Percentiles rank a stretch among this genome's conserved stretches.
Evolutionary conservation across 495 filamentous ascomycete genomes (phyloP).

Genomic region (Lineolata rhizophorae): DNA sequence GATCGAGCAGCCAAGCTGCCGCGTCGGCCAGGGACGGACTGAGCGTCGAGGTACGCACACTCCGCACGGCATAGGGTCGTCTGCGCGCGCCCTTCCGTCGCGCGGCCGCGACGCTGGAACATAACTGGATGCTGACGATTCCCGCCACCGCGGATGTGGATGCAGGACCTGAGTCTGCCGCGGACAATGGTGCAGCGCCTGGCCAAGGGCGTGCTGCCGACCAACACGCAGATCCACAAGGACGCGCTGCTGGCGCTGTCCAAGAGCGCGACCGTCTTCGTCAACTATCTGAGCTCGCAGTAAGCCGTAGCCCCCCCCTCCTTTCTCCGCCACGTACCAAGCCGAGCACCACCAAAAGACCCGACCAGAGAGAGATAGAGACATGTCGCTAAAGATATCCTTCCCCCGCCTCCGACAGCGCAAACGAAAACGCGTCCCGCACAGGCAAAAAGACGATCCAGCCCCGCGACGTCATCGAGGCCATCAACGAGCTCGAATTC

Average conservation of each 20-base stretch:
- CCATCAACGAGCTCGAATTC: conserved; percentile 66
- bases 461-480: conserved; percentile 63
- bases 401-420: conserved; percentile 25
- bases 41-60: conserved; percentile 15
- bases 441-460: conserved; percentile 68
- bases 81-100: neutral
- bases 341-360: too few relatives aligned
- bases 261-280: conserved; percentile 86
- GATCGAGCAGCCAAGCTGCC: conserved; percentile 3
- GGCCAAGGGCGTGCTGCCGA: conserved; percentile 88
- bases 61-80: neutral
- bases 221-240: conserved; percentile 85
- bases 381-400: neutral
- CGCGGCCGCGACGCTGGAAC: too few relatives aligned
- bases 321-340: neutral
- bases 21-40: conserved; percentile 11
- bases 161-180: conserved; percentile 76
- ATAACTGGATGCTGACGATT: neutral
- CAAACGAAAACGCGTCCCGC: conserved; percentile 46
- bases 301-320: conserved; percentile 31
- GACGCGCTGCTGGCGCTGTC: conserved; percentile 79
- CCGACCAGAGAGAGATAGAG: neutral
- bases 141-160: conserved; percentile 1
- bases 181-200: conserved; percentile 85
- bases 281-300: conserved; percentile 71